A percentile compares a stretch with the other conserved stretches of the same genome.
Evolutionary conservation across 257 asterid genomes (phyloP).

Genomic region (Solanum lycopersicoides): DNA sequence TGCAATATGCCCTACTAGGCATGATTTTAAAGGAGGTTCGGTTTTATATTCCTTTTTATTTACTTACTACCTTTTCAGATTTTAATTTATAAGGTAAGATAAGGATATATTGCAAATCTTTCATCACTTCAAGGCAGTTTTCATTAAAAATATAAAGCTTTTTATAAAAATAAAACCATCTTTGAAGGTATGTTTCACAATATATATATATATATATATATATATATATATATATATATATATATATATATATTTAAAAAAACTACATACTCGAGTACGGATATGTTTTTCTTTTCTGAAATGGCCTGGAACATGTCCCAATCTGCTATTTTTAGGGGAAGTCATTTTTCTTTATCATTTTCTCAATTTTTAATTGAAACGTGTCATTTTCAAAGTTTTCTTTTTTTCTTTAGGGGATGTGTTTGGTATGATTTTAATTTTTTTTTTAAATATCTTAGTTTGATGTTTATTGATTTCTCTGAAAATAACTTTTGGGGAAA

Average conservation of each 20-base stretch:
- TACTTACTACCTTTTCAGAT: not conserved
- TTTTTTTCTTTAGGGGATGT: not conserved
- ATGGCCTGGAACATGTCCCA: not conserved
- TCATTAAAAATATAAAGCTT: not conserved
- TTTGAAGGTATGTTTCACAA: not conserved
- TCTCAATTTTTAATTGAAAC: not conserved
- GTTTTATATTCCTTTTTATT: not conserved
- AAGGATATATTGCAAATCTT: not conserved
- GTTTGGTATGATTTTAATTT: not conserved
- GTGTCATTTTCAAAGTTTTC: not conserved
- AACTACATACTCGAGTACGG: not conserved
- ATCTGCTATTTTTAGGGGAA: not conserved
- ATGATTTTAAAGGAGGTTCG: conserved; percentile 42
- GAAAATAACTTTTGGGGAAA: not conserved
- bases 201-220: no score
- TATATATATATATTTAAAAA: no score
- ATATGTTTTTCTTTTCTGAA: not conserved
- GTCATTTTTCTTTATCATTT: not conserved
- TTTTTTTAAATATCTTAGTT: not conserved
- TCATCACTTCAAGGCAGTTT: not conserved
- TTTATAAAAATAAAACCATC: not conserved
- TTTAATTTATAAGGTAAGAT: not conserved
- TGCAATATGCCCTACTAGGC: conserved; percentile 7
- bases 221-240: no score
- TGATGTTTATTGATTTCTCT: not conserved